Conservation (phyloP, 2,329 filamentous ascomycete species). For the Stylonectria norvegica region DNA sequence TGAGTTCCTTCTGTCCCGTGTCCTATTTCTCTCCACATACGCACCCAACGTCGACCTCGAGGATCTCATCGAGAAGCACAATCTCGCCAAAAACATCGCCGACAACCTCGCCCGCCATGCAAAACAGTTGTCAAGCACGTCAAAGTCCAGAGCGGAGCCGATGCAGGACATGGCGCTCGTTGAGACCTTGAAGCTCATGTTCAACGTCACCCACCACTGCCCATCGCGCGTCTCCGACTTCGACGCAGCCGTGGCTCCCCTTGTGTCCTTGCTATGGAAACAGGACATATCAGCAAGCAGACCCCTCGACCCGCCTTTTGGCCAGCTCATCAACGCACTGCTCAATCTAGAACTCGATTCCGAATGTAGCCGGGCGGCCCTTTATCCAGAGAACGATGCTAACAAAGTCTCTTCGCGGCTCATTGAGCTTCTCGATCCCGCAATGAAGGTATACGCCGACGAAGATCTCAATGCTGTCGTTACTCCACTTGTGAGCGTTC, state of each 20-base stretch:
- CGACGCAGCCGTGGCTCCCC: slow-evolving; percentile 61
- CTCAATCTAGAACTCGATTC: slow-evolving; percentile 70
- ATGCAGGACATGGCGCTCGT: slow-evolving; percentile 77
- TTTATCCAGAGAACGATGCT: slow-evolving; percentile 65
- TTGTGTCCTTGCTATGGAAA: slow-evolving; percentile 67
- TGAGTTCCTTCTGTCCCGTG: slow-evolving; percentile 67
- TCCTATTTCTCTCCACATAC: slow-evolving; percentile 45
- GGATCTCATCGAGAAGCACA: slow-evolving; percentile 44
- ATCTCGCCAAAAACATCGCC: slow-evolving; percentile 56
- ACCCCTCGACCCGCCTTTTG: slow-evolving; percentile 70
- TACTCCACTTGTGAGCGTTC: slow-evolving; percentile 69
- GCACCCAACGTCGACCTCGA: slow-evolving; percentile 48
- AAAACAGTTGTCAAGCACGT: slow-evolving; percentile 35
- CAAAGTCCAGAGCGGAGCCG: slow-evolving; percentile 40
- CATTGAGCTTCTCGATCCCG: slow-evolving; percentile 65
- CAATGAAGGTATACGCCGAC: slow-evolving; percentile 61
- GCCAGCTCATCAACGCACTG: slow-evolving; percentile 73
- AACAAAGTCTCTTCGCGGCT: slow-evolving; percentile 61
- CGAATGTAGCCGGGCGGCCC: slow-evolving; percentile 48
- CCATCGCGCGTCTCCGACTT: slow-evolving; percentile 61
- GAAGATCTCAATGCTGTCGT: slow-evolving; percentile 69
- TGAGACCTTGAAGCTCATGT: slow-evolving; percentile 83
- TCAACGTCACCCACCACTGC: slow-evolving; percentile 79
- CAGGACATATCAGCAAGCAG: slow-evolving; percentile 54
- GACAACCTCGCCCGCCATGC: slow-evolving; percentile 70